Conservation (phyloP, 2,329 filamentous ascomycete genomes). For the Fusarium lyarnte region DNA sequence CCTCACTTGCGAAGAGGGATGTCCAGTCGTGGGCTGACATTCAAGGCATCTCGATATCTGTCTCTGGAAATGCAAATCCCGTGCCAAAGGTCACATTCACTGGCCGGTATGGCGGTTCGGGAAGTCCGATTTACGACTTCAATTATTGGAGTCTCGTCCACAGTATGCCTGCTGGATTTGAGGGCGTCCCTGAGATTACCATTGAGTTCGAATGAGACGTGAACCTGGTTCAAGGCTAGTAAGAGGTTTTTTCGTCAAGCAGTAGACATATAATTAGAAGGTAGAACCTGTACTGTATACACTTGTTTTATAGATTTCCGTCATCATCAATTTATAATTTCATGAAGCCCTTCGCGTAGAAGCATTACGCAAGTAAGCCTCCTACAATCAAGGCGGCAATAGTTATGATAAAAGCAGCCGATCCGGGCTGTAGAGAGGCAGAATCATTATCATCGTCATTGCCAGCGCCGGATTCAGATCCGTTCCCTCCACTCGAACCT, state of each 20-base stretch:
- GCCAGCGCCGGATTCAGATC: neutral
- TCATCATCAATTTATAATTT: neutral
- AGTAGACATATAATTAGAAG: too few species aligned
- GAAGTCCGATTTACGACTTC: slow-evolving; percentile 5
- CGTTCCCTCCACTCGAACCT: neutral
- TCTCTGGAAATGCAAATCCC: neutral
- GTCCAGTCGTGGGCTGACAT: slow-evolving; percentile 11
- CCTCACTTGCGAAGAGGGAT: slow-evolving; percentile 10
- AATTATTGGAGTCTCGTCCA: slow-evolving; percentile 16
- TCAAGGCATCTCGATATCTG: neutral
- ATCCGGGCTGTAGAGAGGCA: slow-evolving; percentile 34
- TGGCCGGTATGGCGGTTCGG: slow-evolving; percentile 6
- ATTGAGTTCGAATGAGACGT: slow-evolving; percentile 2
- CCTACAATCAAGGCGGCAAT: slow-evolving; percentile 44
- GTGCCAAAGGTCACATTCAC: neutral
- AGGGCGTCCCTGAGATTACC: slow-evolving; percentile 1
- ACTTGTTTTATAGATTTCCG: neutral
- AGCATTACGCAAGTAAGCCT: slow-evolving; percentile 42
- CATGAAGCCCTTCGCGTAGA: neutral
- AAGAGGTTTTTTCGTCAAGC: fast-evolving
- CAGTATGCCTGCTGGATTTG: neutral
- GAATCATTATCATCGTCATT: slow-evolving; percentile 7
- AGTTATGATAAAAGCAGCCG: slow-evolving; percentile 39
- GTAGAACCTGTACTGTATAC: neutral
- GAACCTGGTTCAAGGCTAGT: neutral